Percentiles rank a stretch among this genome's conserved stretches.
Evolutionary conservation across 2,329 filamentous ascomycete species (phyloP).

Genomic region (Trichoderma arundinaceum): DNA sequence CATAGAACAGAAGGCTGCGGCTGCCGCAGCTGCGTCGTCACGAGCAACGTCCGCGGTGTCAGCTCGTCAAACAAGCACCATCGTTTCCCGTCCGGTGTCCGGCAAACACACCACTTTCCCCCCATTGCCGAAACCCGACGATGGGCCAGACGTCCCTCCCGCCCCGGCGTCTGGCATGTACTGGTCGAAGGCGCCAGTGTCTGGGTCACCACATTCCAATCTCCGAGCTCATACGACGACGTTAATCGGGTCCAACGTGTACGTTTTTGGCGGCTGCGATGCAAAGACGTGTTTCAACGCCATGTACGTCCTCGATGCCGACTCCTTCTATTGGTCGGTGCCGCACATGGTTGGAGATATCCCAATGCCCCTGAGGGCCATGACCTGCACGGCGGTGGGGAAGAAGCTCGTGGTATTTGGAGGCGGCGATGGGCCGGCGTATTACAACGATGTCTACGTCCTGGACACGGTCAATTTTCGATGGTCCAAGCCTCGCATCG

Average conservation of each 20-base stretch:
- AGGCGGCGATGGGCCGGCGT: slow-evolving; percentile 71
- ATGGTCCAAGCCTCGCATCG: slow-evolving; percentile 66
- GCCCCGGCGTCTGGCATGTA: slow-evolving; percentile 75
- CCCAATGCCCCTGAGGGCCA: slow-evolving; percentile 68
- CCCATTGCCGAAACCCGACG: slow-evolving; percentile 60
- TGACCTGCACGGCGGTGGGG: slow-evolving; percentile 74
- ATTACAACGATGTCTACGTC: slow-evolving; percentile 75
- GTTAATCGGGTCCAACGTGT: slow-evolving; percentile 69
- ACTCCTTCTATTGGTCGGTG: slow-evolving; percentile 71
- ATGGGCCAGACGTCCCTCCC: slow-evolving; percentile 63
- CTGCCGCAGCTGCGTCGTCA: slow-evolving; percentile 29
- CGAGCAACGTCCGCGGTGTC: slow-evolving; percentile 37
- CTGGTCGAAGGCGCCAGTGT: slow-evolving; percentile 70
- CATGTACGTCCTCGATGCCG: slow-evolving; percentile 71
- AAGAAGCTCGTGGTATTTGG: slow-evolving; percentile 74
- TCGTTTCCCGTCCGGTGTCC: slow-evolving; percentile 41
- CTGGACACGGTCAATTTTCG: slow-evolving; percentile 73
- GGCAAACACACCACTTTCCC: slow-evolving; percentile 59
- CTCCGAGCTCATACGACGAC: slow-evolving; percentile 71
- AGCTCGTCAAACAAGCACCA: slow-evolving; percentile 30
- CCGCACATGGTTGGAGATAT: slow-evolving; percentile 69
- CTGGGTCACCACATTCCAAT: slow-evolving; percentile 64
- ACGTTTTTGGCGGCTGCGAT: slow-evolving; percentile 73
- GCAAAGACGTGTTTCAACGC: slow-evolving; percentile 71
- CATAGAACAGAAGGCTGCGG: slow-evolving; percentile 26